Evolutionary conservation across 1,284 basidiomycete species (phyloP).

Genomic region (Fomes fomentarius): DNA sequence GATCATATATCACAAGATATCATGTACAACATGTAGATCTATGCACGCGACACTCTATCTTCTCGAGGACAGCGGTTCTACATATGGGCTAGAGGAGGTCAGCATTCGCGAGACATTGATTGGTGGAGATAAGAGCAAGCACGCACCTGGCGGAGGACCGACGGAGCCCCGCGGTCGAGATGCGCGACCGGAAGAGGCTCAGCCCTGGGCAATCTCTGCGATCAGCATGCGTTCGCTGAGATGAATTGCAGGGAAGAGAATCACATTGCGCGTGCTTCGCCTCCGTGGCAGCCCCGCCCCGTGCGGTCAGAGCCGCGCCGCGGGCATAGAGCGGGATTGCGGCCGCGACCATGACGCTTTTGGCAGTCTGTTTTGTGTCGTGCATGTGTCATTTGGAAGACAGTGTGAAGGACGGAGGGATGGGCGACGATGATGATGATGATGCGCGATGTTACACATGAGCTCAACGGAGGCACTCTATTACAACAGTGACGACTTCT

Average conservation of each 20-base stretch:
- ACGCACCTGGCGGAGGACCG: slow-evolving; percentile 12
- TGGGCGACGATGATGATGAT: neutral
- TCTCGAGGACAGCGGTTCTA: too few relatives aligned
- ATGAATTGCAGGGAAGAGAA: slow-evolving; percentile 5
- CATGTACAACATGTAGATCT: neutral
- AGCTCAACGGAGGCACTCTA: slow-evolving; percentile 20
- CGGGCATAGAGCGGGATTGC: slow-evolving; percentile 27
- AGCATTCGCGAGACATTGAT: neutral
- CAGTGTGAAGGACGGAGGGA: neutral
- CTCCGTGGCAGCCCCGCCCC: neutral
- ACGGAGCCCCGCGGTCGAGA: slow-evolving; percentile 20
- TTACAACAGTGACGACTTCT: slow-evolving; percentile 18
- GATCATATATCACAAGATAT: neutral
- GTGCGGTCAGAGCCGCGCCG: slow-evolving; percentile 23
- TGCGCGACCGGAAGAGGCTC: neutral
- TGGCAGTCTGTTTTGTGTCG: neutral
- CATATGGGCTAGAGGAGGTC: neutral
- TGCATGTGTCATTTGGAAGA: neutral
- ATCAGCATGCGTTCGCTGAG: slow-evolving; percentile 18
- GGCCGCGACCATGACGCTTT: neutral
- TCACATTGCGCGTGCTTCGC: neutral
- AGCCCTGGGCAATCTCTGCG: slow-evolving; percentile 1
- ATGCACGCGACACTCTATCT: neutral
- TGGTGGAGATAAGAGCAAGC: slow-evolving; percentile 8
- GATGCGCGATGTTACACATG: slow-evolving; percentile 15